Evolutionary conservation across 371 early-diverging fungal species (phyloP).

Genomic region (Catenaria anguillulae): DNA sequence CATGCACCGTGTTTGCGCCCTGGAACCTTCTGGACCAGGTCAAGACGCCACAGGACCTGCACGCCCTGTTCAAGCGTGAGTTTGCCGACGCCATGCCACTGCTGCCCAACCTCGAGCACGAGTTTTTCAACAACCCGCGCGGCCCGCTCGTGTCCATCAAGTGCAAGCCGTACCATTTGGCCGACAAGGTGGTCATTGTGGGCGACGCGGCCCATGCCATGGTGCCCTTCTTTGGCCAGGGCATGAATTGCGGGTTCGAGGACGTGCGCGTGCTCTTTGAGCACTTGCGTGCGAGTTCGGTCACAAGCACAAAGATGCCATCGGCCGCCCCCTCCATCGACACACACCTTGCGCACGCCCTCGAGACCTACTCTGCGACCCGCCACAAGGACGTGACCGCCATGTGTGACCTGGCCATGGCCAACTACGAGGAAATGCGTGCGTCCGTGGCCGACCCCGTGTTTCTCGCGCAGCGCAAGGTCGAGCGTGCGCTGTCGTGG

Average conservation of each 20-base stretch:
- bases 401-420: slow-evolving; percentile 87
- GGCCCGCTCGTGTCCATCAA: slow-evolving; percentile 28
- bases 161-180: slow-evolving; percentile 74
- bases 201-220: slow-evolving; percentile 96
- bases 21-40: slow-evolving; percentile 66
- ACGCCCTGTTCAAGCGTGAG: slow-evolving; percentile 54
- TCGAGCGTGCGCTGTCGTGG: slow-evolving; percentile 60
- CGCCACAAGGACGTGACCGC: slow-evolving; percentile 71
- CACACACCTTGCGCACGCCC: slow-evolving; percentile 32
- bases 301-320: slow-evolving; percentile 12
- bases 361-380: slow-evolving; percentile 47
- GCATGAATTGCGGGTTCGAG: slow-evolving; percentile 97
- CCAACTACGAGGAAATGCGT: slow-evolving; percentile 92
- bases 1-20: slow-evolving; percentile 93
- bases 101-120: slow-evolving; percentile 56
- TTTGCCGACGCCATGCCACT: slow-evolving; percentile 71
- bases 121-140: slow-evolving; percentile 69
- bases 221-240: slow-evolving; percentile 93
- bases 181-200: slow-evolving; percentile 56
- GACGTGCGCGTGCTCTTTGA: slow-evolving; percentile 65
- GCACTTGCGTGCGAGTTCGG: slow-evolving; percentile 39
- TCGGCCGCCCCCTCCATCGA: slow-evolving; percentile 8
- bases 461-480: slow-evolving; percentile 56
- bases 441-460: slow-evolving; percentile 51
- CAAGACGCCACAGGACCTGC: slow-evolving; percentile 44